Percentiles rank a stretch among this genome's conserved stretches.
phyloP scores from a whole-genome alignment of 2,329 filamentous ascomycete genomes.

The Aspergillus tanneri region DNA sequence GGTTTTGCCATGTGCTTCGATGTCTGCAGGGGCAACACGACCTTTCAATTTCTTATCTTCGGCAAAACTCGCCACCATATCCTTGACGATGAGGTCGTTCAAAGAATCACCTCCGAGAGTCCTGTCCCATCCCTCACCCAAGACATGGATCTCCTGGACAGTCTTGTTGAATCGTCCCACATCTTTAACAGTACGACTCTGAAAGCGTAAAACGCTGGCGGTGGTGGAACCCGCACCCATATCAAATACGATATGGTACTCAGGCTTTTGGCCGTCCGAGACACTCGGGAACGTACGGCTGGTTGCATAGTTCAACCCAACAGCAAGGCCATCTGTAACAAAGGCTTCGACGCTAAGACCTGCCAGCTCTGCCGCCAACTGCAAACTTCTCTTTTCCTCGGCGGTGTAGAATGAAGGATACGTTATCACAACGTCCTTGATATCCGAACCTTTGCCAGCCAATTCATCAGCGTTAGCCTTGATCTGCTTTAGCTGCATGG shows the following conservation, averaged over 20 bases:
- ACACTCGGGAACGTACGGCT: conserved; percentile 83
- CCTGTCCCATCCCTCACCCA: conserved; percentile 85
- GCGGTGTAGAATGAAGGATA: conserved; percentile 86
- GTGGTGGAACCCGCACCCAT: conserved; percentile 97
- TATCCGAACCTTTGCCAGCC: conserved; percentile 70
- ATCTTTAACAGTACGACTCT: conserved; percentile 85
- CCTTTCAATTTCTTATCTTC: conserved; percentile 59
- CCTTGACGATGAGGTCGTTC: conserved; percentile 82
- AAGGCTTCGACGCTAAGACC: conserved; percentile 82
- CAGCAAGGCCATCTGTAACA: conserved; percentile 85
- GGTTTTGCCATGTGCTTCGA: conserved; percentile 73
- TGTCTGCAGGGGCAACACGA: conserved; percentile 40
- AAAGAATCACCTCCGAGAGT: conserved; percentile 86
- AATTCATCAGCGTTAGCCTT: conserved; percentile 81
- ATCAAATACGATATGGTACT: conserved; percentile 91
- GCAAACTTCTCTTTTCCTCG: conserved; percentile 84
- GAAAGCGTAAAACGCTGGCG: conserved; percentile 85
- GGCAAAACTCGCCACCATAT: conserved; percentile 80
- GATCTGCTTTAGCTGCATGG: conserved; percentile 93
- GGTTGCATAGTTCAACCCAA: conserved; percentile 93
- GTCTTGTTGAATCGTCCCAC: conserved; percentile 94
- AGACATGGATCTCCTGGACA: conserved; percentile 86
- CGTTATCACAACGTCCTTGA: conserved; percentile 84
- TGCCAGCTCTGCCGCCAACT: conserved; percentile 80
- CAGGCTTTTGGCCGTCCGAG: conserved; percentile 78